Evolutionary conservation across 352 stramenopile species (phyloP).

Genomic region (Thalassiosira hispida): DNA sequence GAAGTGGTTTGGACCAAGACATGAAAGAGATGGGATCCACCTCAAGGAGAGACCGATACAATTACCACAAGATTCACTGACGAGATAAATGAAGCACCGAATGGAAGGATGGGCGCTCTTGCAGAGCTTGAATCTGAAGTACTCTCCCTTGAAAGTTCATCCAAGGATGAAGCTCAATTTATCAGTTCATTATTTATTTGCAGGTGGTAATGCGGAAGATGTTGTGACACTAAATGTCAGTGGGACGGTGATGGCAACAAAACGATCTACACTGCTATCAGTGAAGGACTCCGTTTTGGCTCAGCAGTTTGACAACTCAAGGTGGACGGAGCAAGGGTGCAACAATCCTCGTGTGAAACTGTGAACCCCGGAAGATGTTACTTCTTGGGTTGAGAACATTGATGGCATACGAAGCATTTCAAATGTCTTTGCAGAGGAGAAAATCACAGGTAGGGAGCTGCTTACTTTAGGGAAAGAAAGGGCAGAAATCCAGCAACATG

Average conservation of each 20-base stretch:
- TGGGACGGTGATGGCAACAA: constrained; percentile 30
- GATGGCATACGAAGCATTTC: constrained; percentile 1
- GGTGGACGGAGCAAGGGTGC: too few species aligned
- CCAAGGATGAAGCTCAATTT: constrained; percentile 32
- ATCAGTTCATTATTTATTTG: constrained; percentile 15
- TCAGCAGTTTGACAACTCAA: constrained; percentile 9
- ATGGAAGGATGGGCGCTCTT: constrained; percentile 23
- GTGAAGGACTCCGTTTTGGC: constrained; percentile 27
- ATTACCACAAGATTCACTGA: constrained; percentile 13
- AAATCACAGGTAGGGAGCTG: constrained; percentile 9
- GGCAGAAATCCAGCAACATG: too few species aligned
- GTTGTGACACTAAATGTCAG: constrained; percentile 44
- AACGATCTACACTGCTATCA: constrained; percentile 19
- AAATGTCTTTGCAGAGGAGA: background rate
- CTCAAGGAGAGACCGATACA: background rate
- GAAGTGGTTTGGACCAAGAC: background rate
- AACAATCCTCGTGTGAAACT: too few species aligned
- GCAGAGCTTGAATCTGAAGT: constrained; percentile 17
- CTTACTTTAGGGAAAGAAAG: constrained; percentile 1
- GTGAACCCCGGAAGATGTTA: background rate
- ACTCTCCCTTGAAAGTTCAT: constrained; percentile 20
- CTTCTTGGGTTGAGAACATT: background rate
- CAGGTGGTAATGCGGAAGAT: constrained; percentile 4
- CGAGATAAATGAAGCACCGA: constrained; percentile 25
- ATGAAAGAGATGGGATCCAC: background rate